Evolutionary conservation across 805 yeast genomes (phyloP), one percentile per base, ranked within the genome.

Genomic region (Ogataea pignaliae): DNA sequence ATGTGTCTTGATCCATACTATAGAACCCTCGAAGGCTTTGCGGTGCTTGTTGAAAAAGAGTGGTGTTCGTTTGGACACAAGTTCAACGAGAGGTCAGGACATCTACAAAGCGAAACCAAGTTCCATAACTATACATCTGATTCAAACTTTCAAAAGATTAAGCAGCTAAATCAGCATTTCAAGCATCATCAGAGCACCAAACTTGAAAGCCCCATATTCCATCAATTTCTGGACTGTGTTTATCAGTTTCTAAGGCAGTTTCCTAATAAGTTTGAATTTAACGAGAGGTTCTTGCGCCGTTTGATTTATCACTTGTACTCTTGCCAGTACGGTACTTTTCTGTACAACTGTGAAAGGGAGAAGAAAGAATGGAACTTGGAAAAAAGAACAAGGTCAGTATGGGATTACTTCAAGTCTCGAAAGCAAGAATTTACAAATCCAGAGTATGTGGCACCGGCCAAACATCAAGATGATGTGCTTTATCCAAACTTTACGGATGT

Each of bases 51-150:
- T 3, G 99, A 93, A 56, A 90, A 93, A 57, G 99, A 93, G 51
- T 93, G 98, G 98, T 71, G 88, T 2, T 79, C 96, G 37, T 91
- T 91, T 69, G 99, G 99, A 0, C 96, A 89, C 66, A 76, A 88
- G 53, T 93, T 91, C 59, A 77, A 79, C 43, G 93, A 88, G 50
- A 68, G 99, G 48, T 80, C 81, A 17, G 96, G 93, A 31, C 90
- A 85, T 62, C 72, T 90, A 17, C 73, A 75, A 43, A 65, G 75
- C 28, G 82, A 76, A 38, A 72, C 73, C 10, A 68, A 69, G 39
- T 76, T 76, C 48, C 70, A 70, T 38, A 74, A 74, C 51, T 59
- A 79, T 42, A 54, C 67, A 0, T 61, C 61, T 14, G 59, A 47
- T 36, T 53, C 68, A 10, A 52, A 61, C 16, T 58, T 65, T 21